A percentile compares a stretch with the other conserved stretches of the same genome.
phyloP scores from a whole-genome alignment of 1,284 basidiomycete genomes.

The Puccinia polysora region DNA sequence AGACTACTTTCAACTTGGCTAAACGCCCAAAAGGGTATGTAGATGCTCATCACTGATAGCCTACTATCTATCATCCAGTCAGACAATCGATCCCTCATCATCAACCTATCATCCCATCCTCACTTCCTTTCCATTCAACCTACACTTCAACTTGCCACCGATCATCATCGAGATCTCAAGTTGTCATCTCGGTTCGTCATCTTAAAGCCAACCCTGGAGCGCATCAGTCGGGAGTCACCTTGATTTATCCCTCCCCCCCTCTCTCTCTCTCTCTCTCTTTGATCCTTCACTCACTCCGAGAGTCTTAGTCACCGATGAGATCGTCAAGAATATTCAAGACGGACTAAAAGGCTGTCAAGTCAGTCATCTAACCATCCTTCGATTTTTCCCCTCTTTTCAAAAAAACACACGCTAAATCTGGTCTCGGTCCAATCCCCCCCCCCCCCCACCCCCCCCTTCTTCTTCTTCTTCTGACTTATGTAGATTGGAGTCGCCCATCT shows the following conservation, averaged over 20 bases:
- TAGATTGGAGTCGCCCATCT: slow-evolving; percentile 45
- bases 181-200: slow-evolving; percentile 43
- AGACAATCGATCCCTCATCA: not conserved
- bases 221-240: too few relatives aligned
- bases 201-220: not conserved
- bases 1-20: slow-evolving; percentile 42
- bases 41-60: not conserved
- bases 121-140: not conserved
- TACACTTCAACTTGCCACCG: not conserved
- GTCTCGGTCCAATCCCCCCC: slow-evolving; percentile 18
- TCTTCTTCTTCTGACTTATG: not conserved
- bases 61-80: not conserved
- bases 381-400: not conserved
- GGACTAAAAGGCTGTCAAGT: slow-evolving; percentile 42
- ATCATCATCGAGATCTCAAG: not conserved
- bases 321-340: slow-evolving; percentile 34
- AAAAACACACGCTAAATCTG: not conserved
- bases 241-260: not conserved
- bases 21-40: slow-evolving; percentile 40
- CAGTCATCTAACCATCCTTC: not conserved
- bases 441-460: not conserved
- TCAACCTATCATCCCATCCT: not conserved
- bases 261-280: not conserved
- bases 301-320: slow-evolving; percentile 41
- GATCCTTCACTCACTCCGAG: not conserved